phyloP scores from a whole-genome alignment of 2,329 filamentous ascomycete species.

The Pleurostoma richardsiae region DNA sequence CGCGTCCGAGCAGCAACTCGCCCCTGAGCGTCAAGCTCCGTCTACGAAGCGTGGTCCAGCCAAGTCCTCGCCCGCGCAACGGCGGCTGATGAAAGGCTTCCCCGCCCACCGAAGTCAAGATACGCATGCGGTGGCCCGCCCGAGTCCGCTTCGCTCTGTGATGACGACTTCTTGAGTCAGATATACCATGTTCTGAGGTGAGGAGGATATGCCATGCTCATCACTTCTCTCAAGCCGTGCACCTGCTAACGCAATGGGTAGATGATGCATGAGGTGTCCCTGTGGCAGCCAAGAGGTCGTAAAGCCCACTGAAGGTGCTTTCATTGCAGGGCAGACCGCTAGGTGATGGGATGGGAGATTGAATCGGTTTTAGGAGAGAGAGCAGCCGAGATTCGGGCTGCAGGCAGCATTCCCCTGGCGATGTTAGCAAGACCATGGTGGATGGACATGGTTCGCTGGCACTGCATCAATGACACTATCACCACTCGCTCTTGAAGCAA shows the following conservation, averaged over 20 bases:
- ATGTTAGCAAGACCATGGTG: too few relatives aligned
- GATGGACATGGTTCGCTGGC: too few relatives aligned
- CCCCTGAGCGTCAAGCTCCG: slow-evolving; percentile 30
- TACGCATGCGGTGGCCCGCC: slow-evolving; percentile 50
- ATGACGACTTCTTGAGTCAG: slow-evolving; percentile 56
- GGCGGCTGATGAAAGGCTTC: slow-evolving; percentile 40
- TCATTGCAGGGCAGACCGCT: too few relatives aligned
- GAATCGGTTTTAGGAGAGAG: too few relatives aligned
- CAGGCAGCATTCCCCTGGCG: too few relatives aligned
- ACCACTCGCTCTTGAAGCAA: too few relatives aligned
- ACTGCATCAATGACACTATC: too few relatives aligned
- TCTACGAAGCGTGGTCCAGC: slow-evolving; percentile 29
- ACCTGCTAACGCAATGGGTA: not conserved
- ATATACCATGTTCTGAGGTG: slow-evolving; percentile 16
- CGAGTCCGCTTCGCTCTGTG: slow-evolving; percentile 65
- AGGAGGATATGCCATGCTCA: slow-evolving; percentile 1
- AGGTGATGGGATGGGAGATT: too few relatives aligned
- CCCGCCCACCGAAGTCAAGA: slow-evolving; percentile 37
- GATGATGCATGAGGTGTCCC: not conserved
- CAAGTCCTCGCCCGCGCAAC: slow-evolving; percentile 30
- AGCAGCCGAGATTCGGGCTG: too few relatives aligned
- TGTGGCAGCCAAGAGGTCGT: not conserved
- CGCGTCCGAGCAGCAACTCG: slow-evolving; percentile 22
- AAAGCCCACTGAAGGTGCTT: not conserved
- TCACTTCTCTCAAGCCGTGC: too few relatives aligned